A percentile compares a stretch with the other conserved stretches of the same genome.
phyloP scores from a whole-genome alignment of 1,284 basidiomycete genomes.

The Schizopora paradoxa region DNA sequence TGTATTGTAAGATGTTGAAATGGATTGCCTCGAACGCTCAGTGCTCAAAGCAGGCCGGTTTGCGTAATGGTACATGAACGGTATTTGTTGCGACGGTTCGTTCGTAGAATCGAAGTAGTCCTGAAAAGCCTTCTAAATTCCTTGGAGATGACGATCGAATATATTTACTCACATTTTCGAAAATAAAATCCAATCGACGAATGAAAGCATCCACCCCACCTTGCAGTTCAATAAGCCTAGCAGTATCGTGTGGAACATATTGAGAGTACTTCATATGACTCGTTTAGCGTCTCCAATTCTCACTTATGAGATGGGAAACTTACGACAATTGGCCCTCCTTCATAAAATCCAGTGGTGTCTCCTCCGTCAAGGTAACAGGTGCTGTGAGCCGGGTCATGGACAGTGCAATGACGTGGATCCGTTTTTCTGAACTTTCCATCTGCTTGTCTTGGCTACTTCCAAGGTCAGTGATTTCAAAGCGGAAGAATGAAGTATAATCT shows the following conservation, averaged over 20 bases:
- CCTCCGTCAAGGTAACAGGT: conserved; percentile 56
- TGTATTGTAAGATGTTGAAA: conserved; percentile 50
- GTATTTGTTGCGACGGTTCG: conserved; percentile 58
- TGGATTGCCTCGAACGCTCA: conserved; percentile 45
- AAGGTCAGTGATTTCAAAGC: not conserved
- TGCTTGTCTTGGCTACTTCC: conserved; percentile 45
- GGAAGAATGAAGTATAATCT: conserved; percentile 3
- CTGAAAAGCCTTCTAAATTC: conserved; percentile 23
- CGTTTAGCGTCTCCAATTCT: too few relatives aligned
- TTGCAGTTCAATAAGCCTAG: conserved; percentile 51
- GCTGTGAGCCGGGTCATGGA: conserved; percentile 48
- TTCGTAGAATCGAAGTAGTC: conserved; percentile 50
- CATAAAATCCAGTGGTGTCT: conserved; percentile 58
- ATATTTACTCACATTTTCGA: conserved; percentile 35
- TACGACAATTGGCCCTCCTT: conserved; percentile 56
- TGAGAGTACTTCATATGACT: conserved; percentile 27
- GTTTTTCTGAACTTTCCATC: conserved; percentile 60
- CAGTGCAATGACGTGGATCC: conserved; percentile 60
- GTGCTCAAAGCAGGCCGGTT: conserved; percentile 51
- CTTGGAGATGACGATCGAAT: not conserved
- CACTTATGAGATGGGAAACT: conserved; percentile 20
- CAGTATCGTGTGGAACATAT: conserved; percentile 60
- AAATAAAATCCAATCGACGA: conserved; percentile 48
- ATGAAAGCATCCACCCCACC: conserved; percentile 51
- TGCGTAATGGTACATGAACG: conserved; percentile 62